Conservation (phyloP, 2,329 filamentous ascomycete genomes). For the Alternaria sp. region DNA sequence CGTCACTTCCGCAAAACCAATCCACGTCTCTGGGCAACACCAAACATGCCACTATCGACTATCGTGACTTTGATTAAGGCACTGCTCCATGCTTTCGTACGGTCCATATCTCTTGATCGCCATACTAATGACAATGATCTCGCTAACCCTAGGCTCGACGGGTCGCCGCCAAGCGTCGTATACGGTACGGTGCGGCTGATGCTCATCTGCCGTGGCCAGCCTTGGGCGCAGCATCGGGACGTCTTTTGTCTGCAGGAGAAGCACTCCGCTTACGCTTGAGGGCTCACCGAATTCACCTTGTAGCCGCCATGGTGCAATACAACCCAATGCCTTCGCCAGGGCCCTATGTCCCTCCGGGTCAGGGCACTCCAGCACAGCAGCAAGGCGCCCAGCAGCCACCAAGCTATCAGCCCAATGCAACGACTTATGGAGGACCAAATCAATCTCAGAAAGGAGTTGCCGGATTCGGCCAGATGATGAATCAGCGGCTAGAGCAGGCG, state of each 20-base stretch:
- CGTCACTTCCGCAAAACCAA: conserved; percentile 8
- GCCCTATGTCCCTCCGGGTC: conserved; percentile 37
- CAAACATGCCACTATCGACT: not conserved
- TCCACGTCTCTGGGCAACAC: not conserved
- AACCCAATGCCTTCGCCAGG: conserved; percentile 40
- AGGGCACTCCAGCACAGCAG: conserved; percentile 26
- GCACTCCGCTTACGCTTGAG: too few relatives aligned
- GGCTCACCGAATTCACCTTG: not conserved
- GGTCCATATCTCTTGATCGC: not conserved
- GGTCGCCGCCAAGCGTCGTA: conserved; percentile 21
- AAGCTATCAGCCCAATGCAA: conserved; percentile 27
- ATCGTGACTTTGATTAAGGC: not conserved
- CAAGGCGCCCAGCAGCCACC: conserved; percentile 27
- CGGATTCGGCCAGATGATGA: conserved; percentile 43
- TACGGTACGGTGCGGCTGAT: conserved; percentile 23
- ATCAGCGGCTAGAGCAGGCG: conserved; percentile 35
- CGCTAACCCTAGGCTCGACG: conserved; percentile 16
- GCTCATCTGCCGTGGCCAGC: conserved; percentile 5
- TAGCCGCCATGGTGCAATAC: conserved; percentile 43
- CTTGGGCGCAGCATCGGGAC: conserved; percentile 6
- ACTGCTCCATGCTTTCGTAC: not conserved
- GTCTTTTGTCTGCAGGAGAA: not conserved
- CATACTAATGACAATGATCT: not conserved
- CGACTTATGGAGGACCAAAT: conserved; percentile 22
- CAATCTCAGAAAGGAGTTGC: conserved; percentile 33